Evolutionary conservation across 352 stramenopile genomes (phyloP).

Genomic region (Globisporangium orthogonon): DNA sequence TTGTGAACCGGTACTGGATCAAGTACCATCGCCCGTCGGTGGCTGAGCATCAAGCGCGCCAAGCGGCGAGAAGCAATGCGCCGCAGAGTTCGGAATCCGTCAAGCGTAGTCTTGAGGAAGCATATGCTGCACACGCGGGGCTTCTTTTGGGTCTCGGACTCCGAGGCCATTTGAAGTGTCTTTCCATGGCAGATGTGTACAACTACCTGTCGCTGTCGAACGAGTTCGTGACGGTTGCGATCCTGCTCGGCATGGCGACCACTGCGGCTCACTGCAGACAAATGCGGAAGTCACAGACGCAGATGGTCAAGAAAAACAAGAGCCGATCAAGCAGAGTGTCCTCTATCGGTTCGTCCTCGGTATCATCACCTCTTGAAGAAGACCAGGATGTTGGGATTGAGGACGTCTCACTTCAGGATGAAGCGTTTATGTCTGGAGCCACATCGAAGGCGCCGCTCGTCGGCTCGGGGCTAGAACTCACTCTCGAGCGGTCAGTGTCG

Average conservation of each 20-base stretch:
- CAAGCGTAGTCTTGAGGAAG: constrained; percentile 59
- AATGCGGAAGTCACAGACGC: constrained; percentile 16
- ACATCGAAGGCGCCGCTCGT: constrained; percentile 26
- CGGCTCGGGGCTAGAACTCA: constrained; percentile 46
- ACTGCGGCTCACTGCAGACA: constrained; percentile 88
- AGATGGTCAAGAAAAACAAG: constrained; percentile 1
- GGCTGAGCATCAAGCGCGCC: constrained; percentile 17
- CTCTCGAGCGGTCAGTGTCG: constrained; percentile 85
- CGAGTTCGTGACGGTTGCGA: constrained; percentile 94
- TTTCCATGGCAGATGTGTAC: constrained; percentile 98
- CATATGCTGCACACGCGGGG: constrained; percentile 90
- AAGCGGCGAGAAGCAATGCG: constrained; percentile 4
- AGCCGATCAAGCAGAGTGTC: background rate
- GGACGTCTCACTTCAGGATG: constrained; percentile 14
- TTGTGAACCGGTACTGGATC: constrained; percentile 97
- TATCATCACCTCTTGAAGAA: background rate
- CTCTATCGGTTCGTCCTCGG: background rate
- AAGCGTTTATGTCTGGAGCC: constrained; percentile 4
- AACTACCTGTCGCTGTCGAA: constrained; percentile 96
- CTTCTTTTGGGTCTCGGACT: constrained; percentile 94
- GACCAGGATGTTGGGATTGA: background rate
- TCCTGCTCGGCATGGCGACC: constrained; percentile 95
- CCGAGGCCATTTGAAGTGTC: constrained; percentile 90
- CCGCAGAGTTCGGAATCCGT: constrained; percentile 4
- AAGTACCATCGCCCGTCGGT: constrained; percentile 93